These are phyloP conservation scores for Sarocladiaceae sp. DNA, from an alignment of 2,329 filamentous ascomycete species.

Conservation along the genomic window DNA sequence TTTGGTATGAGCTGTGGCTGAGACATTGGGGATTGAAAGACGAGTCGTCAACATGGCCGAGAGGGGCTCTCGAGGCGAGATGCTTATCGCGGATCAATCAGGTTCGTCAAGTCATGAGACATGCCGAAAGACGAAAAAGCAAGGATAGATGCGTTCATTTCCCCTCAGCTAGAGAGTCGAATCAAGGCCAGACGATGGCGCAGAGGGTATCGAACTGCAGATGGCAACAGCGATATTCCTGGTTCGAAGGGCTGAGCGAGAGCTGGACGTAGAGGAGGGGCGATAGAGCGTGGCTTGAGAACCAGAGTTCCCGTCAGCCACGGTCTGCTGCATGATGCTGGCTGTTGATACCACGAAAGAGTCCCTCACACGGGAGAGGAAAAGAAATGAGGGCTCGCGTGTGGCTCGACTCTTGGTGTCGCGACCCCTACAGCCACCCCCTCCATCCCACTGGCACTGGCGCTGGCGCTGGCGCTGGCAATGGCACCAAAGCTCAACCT, in stretches of 20 bases:
- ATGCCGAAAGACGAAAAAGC: not conserved
- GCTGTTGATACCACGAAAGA: no score
- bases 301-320: no score
- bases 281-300: not conserved
- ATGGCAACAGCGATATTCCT: slow-evolving; percentile 6
- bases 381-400: no score
- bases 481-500: no score
- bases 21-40: slow-evolving; percentile 3
- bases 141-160: not conserved
- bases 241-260: no score
- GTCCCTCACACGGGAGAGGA: no score
- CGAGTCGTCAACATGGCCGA: not conserved
- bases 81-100: not conserved
- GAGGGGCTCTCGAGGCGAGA: not conserved
- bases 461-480: no score
- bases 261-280: no score
- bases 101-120: not conserved
- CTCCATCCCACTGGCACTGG: not conserved
- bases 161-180: not conserved
- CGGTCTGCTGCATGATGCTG: no score
- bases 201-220: not conserved
- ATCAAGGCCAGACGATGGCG: not conserved
- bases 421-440: slow-evolving; percentile 4
- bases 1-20: slow-evolving; percentile 5
- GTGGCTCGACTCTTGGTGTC: not conserved